phyloP scores from a whole-genome alignment of 306 rosid species.

The Medicago ruthenica region DNA sequence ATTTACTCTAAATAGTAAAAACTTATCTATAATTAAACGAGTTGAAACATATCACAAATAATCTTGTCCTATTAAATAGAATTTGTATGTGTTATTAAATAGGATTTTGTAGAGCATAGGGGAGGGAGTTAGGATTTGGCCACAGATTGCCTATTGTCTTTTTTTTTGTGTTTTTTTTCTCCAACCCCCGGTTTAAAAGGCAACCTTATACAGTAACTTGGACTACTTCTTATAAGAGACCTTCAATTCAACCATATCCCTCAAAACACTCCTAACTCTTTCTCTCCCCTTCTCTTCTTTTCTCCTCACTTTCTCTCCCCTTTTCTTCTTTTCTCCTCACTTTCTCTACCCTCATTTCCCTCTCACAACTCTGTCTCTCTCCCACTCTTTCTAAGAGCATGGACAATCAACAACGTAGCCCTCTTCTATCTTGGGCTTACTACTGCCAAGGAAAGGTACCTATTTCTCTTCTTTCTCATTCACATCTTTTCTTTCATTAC shows the following conservation, averaged over 20 bases:
- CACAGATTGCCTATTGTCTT: not conserved
- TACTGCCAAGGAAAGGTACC: slow-evolving; percentile 81
- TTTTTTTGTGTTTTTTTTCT: slow-evolving; percentile 48
- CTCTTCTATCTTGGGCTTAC: slow-evolving; percentile 67
- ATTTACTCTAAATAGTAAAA: not conserved
- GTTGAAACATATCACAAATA: not conserved
- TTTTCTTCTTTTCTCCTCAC: not conserved
- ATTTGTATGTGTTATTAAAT: too few relatives aligned
- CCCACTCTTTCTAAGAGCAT: slow-evolving; percentile 40
- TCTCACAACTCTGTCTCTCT: not conserved
- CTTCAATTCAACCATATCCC: slow-evolving; percentile 43
- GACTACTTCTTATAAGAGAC: slow-evolving; percentile 52
- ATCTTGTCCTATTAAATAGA: not conserved
- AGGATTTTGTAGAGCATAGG: not conserved
- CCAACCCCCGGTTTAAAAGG: slow-evolving; percentile 40
- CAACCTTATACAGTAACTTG: slow-evolving; percentile 47
- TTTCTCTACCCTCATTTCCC: slow-evolving; percentile 8
- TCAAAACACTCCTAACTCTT: slow-evolving; percentile 48
- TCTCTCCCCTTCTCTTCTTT: not conserved
- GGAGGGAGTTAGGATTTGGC: slow-evolving; percentile 7
- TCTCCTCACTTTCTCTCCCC: not conserved
- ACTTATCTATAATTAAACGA: not conserved
- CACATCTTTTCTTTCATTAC: not conserved
- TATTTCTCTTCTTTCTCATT: not conserved
- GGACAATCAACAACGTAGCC: slow-evolving; percentile 78